Percentiles rank a stretch among this genome's conserved stretches.
These are phyloP conservation scores for Erysimum cheiri DNA, from an alignment of 441 rosid genomes.

Conservation along the genomic window DNA sequence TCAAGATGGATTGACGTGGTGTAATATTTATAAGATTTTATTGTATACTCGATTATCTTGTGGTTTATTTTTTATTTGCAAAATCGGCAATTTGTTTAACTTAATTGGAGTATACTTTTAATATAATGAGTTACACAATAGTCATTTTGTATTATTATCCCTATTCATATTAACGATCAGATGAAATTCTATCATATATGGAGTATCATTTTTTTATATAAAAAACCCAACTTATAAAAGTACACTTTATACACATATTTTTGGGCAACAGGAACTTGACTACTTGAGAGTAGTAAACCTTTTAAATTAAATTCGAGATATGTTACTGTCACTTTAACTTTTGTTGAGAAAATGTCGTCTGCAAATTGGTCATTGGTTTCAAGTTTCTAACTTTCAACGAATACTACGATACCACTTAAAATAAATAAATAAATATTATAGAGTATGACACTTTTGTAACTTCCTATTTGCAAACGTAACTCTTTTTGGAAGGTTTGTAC, in stretches of 20 bases:
- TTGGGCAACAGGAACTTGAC: slow-evolving; percentile 1
- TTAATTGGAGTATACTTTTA: too few species aligned
- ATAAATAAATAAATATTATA: not conserved
- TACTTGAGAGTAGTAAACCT: not conserved
- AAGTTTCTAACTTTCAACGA: not conserved
- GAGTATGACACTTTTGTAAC: slow-evolving; percentile 17
- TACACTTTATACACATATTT: not conserved
- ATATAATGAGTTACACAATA: too few species aligned
- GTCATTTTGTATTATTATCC: too few species aligned
- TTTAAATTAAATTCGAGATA: not conserved
- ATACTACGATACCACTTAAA: not conserved
- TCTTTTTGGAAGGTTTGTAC: slow-evolving; percentile 16
- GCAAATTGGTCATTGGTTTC: slow-evolving; percentile 7
- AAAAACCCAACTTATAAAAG: not conserved
- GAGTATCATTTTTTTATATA: too few species aligned
- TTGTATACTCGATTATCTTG: too few species aligned
- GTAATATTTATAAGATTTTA: not conserved
- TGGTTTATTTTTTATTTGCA: not conserved
- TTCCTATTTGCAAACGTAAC: slow-evolving; percentile 9
- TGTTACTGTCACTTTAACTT: slow-evolving; percentile 5
- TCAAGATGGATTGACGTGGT: not conserved
- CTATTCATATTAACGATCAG: too few species aligned
- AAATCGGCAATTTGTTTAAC: too few species aligned
- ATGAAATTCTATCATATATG: too few species aligned
- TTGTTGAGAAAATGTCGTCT: not conserved